phyloP scores from a whole-genome alignment of 2,329 filamentous ascomycete genomes.

The Penicillium janthinellum region DNA sequence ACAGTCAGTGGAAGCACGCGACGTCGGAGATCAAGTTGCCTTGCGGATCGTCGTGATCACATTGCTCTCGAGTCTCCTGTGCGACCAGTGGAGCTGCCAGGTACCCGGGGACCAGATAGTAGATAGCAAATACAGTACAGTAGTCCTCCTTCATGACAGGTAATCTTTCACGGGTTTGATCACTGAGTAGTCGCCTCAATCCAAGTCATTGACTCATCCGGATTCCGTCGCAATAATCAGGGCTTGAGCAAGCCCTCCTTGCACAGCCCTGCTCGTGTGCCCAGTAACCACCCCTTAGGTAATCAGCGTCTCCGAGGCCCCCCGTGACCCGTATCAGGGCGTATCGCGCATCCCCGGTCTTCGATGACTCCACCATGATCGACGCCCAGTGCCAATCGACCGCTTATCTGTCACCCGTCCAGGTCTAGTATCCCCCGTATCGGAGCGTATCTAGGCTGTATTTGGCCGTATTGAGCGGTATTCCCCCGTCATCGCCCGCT shows the following conservation, averaged over 20 bases:
- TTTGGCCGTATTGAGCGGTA: neutral
- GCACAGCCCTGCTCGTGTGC: slow-evolving; percentile 3
- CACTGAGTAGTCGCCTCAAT: neutral
- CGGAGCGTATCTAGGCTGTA: neutral
- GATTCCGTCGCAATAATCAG: neutral
- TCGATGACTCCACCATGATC: slow-evolving; percentile 25
- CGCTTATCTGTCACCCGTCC: slow-evolving; percentile 27
- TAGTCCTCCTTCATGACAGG: too few relatives aligned
- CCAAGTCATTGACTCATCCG: slow-evolving; percentile 7
- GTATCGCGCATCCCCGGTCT: slow-evolving; percentile 23
- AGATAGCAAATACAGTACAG: too few relatives aligned
- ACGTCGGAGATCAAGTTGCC: slow-evolving; percentile 25
- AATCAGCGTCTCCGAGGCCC: neutral
- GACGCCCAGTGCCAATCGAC: slow-evolving; percentile 23
- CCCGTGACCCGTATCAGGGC: slow-evolving; percentile 17
- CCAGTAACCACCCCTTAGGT: neutral
- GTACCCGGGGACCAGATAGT: slow-evolving; percentile 16
- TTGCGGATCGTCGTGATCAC: slow-evolving; percentile 14
- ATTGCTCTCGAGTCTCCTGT: neutral
- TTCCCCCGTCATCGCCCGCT: slow-evolving; percentile 20
- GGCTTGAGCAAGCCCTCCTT: neutral
- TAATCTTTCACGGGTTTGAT: too few relatives aligned
- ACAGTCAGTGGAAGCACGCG: slow-evolving; percentile 21
- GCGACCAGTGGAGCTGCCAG: slow-evolving; percentile 18
- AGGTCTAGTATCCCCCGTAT: slow-evolving; percentile 24